These are phyloP conservation scores for Pseudonitzschia multiseries DNA, from an alignment of 108 stramenopile species.

Conservation along the genomic window DNA sequence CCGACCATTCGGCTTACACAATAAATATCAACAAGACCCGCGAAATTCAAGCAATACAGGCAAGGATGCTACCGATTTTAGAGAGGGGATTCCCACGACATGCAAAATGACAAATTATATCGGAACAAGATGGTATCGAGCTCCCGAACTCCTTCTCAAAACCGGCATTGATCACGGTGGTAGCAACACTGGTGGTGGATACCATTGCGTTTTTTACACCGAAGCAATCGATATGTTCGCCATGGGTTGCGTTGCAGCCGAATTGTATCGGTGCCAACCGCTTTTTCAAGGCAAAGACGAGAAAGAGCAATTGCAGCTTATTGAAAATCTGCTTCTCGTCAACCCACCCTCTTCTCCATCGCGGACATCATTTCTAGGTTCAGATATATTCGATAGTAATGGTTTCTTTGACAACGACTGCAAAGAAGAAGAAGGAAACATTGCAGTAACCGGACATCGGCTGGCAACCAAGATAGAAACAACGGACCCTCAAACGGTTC, in stretches of 20 bases:
- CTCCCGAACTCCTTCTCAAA: conserved; percentile 89
- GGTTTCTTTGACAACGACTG: neutral
- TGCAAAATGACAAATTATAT: conserved; percentile 89
- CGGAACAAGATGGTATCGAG: conserved; percentile 96
- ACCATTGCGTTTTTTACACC: conserved; percentile 58
- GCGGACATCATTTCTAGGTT: too few species aligned
- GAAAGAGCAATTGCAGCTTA: conserved; percentile 88
- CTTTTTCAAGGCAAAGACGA: conserved; percentile 93
- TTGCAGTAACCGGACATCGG: neutral
- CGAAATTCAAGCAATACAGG: neutral
- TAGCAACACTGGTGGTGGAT: neutral
- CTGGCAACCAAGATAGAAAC: conserved; percentile 7
- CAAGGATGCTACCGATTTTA: neutral
- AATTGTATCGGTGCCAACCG: conserved; percentile 85
- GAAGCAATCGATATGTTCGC: conserved; percentile 93
- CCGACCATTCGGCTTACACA: conserved; percentile 26
- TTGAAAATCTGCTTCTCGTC: conserved; percentile 61
- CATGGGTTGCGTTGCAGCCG: conserved; percentile 89
- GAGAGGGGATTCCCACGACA: neutral
- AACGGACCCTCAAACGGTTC: conserved; percentile 52
- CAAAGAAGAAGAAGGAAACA: neutral
- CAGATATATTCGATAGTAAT: neutral
- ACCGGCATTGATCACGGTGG: neutral
- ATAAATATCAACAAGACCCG: neutral
- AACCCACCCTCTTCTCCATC: neutral